Conservation (phyloP, 2,329 filamentous ascomycete genomes). For the Akanthomyces dipterigenus region DNA sequence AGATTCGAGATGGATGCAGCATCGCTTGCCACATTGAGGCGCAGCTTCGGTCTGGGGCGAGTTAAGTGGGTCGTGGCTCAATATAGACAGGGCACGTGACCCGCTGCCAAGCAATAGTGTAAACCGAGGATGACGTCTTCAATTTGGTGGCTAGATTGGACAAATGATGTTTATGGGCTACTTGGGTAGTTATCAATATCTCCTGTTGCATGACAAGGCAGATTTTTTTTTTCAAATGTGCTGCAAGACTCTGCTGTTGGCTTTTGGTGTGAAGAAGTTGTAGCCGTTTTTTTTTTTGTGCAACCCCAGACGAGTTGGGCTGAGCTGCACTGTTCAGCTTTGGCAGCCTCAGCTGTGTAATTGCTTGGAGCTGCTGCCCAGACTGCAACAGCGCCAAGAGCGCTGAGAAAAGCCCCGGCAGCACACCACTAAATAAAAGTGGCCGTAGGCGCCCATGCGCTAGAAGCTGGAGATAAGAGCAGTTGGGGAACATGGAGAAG, state of each 20-base stretch:
- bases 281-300: too few species aligned
- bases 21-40: background rate
- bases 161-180: background rate
- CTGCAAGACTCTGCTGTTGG: too few species aligned
- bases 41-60: background rate
- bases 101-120: slow-evolving; percentile 5
- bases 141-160: background rate
- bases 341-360: too few species aligned
- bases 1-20: background rate
- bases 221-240: background rate
- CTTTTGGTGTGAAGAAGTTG: too few species aligned
- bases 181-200: too few species aligned
- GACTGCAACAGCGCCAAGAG: background rate
- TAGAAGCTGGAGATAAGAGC: background rate
- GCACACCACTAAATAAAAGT: background rate
- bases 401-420: background rate
- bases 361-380: background rate
- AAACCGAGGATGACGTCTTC: slow-evolving; percentile 7
- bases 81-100: slow-evolving; percentile 4
- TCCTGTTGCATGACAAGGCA: too few species aligned
- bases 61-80: background rate
- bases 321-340: too few species aligned
- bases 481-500: background rate
- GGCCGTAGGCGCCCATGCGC: background rate
- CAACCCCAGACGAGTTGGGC: too few species aligned